Base-by-base conservation (phyloP, 306 rosid genomes). In the Cajanus cajan region DNA sequence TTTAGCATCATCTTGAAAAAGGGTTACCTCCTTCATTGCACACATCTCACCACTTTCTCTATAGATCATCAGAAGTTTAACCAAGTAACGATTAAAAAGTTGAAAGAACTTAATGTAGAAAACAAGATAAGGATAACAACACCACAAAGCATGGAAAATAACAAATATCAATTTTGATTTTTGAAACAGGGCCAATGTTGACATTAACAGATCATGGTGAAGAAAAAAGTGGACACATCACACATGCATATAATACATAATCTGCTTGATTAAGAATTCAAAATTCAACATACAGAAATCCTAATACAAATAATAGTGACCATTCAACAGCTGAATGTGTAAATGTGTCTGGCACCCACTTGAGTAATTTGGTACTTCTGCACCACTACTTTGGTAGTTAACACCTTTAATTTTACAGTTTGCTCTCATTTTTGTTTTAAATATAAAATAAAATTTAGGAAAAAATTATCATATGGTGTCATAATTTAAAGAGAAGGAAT, bases 1-100 rank as follows among this genome's bases (percentile, higher is more conserved):
- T 86, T 89, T 94, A 44, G 92, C 87, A 84, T 92, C 97, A 70
- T 92, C 98, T 22, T 96, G 84, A 79, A 90, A 89, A 78, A 94
- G 86, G 41, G 91, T 89, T 45, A 94, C 98, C 90, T 94, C 98
- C 89, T 94, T 94, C 98, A 94, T 94, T 65, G 98, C 98, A 83
- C 98, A 94, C 98, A 94, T 90, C 82, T 92, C 98, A 28, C 98
- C 98, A 68, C 84, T 92, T 85, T 92, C 97, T 62, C 98, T 94
- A 93, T 57, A 78, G 68, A 67, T 76, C 61, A 79, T 61, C 13
- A 33, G 41, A 87, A 84, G 41, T 43, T 41, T 40, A 80, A 81
- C 11, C 34, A 79, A 77, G 83, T 82, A 62, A 89, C 78, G 25
- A 78, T 78, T 37, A 51, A 55, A 33, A 76, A 37, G 25, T 64